Evolutionary conservation across 140 eudicot species (phyloP).

Genomic region (Ambrosia hybrid): DNA sequence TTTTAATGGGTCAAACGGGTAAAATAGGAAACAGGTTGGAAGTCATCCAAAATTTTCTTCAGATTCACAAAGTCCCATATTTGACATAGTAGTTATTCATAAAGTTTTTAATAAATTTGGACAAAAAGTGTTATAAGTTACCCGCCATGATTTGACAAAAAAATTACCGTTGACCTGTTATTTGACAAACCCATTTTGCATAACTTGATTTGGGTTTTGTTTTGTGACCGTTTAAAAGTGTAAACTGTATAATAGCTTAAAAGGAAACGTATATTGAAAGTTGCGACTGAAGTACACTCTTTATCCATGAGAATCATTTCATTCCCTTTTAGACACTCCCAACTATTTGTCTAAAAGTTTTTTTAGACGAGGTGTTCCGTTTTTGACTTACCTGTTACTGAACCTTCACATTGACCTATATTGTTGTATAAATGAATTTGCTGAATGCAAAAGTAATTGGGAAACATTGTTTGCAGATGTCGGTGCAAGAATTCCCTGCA

Average conservation of each 20-base stretch:
- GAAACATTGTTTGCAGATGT: constrained; percentile 54
- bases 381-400: no score
- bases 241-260: background rate
- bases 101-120: background rate
- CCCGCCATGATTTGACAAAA: background rate
- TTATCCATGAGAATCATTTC: background rate
- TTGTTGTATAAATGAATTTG: background rate
- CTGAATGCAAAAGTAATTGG: background rate
- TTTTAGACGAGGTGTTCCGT: no score
- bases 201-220: background rate
- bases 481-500: constrained; percentile 84
- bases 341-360: no score
- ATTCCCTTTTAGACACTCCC: background rate
- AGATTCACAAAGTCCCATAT: background rate
- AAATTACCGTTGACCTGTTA: background rate
- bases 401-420: no score
- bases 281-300: no score
- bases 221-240: background rate
- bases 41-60: background rate
- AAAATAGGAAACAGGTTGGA: background rate
- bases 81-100: background rate
- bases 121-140: background rate
- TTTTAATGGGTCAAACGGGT: background rate
- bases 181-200: background rate
- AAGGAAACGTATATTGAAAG: background rate